Conservation (phyloP, 148 eudicot species). For the Chenopodium formosanum region DNA sequence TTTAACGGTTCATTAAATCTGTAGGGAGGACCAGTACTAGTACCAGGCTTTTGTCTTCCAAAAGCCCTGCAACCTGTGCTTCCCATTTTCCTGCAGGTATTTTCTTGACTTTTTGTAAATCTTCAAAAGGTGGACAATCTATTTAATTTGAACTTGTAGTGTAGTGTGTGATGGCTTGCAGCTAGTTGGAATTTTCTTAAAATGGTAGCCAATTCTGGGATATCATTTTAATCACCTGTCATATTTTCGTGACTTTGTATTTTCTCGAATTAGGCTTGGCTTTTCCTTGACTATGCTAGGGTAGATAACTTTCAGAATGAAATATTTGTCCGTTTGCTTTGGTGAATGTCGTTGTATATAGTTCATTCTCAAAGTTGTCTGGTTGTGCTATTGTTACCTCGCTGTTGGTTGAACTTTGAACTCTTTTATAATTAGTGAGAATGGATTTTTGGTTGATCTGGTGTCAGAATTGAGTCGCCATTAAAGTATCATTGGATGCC, state of each 20-base stretch:
- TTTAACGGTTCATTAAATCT: constrained; percentile 11
- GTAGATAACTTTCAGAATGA: not conserved
- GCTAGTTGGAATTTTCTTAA: not conserved
- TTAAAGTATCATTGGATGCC: not conserved
- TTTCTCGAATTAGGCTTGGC: not conserved
- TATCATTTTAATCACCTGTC: not conserved
- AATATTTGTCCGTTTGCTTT: not conserved
- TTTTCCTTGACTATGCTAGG: not conserved
- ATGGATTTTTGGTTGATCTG: not conserved
- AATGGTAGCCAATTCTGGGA: not conserved
- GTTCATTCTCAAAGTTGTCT: not conserved
- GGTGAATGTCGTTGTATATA: not conserved
- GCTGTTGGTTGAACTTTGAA: not conserved
- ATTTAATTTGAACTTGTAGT: not conserved
- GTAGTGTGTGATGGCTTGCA: not conserved
- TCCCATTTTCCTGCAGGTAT: constrained; percentile 94
- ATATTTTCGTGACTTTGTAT: not conserved
- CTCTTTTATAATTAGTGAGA: not conserved
- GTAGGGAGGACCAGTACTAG: constrained; percentile 82
- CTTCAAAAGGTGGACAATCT: not conserved
- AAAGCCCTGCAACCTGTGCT: constrained; percentile 95
- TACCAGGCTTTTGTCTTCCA: constrained; percentile 95
- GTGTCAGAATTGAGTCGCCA: not conserved
- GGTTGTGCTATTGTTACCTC: not conserved
- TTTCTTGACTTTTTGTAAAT: not conserved